Conservation (phyloP, 2,329 filamentous ascomycete species). For the Harringtonia aguacate region DNA sequence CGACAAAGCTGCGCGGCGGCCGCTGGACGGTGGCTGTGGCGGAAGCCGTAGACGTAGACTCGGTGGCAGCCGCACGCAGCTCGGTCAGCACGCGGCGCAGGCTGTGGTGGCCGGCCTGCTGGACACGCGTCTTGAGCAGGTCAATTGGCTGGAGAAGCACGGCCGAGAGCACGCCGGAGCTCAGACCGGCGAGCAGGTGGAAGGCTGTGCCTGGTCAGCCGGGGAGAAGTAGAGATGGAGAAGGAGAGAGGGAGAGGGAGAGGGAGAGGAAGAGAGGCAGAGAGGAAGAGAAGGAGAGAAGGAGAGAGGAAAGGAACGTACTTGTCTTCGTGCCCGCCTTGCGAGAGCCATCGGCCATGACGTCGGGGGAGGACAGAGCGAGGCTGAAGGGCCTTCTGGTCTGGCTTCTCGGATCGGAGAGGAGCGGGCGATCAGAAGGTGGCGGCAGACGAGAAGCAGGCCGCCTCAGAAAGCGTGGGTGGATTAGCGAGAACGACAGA, state of each 20-base stretch:
- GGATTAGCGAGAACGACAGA: too few species aligned
- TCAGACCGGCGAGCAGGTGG: slow-evolving; percentile 82
- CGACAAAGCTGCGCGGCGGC: slow-evolving; percentile 19
- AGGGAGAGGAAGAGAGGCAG: not conserved
- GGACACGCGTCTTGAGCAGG: slow-evolving; percentile 90
- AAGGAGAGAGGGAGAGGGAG: not conserved
- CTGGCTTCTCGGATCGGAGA: too few species aligned
- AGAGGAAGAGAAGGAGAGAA: too few species aligned
- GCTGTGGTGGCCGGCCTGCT: slow-evolving; percentile 68
- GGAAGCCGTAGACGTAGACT: not conserved
- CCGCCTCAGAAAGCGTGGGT: too few species aligned
- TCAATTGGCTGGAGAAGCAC: slow-evolving; percentile 90
- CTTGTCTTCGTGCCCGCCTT: slow-evolving; percentile 23
- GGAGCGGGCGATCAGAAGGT: not conserved
- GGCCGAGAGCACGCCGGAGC: slow-evolving; percentile 78
- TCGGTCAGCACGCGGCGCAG: slow-evolving; percentile 58
- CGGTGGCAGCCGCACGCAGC: slow-evolving; percentile 40
- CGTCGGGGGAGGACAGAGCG: slow-evolving; percentile 6
- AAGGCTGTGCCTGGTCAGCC: slow-evolving; percentile 41
- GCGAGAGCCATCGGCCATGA: slow-evolving; percentile 23
- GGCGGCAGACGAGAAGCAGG: not conserved
- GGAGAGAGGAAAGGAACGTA: slow-evolving; percentile 10
- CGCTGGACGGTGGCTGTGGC: not conserved
- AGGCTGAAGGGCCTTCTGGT: too few species aligned
- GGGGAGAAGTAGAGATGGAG: not conserved